Conservation (phyloP, 2,329 filamentous ascomycete species). For the Colletotrichum scovillei region DNA sequence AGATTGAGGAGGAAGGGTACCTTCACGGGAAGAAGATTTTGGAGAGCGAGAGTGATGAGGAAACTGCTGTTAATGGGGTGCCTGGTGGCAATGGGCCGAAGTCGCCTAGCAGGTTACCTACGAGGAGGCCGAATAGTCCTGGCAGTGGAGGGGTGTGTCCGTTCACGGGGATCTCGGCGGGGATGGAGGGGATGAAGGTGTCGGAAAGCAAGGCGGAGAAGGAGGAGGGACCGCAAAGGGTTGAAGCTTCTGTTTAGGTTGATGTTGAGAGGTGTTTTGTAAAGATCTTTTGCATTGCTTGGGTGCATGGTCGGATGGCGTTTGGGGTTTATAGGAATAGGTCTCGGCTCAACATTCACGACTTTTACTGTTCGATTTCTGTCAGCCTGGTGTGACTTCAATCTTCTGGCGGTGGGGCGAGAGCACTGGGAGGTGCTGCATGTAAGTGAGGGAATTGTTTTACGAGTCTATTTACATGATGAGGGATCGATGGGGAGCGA, state of each 20-base stretch:
- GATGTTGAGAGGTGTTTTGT: background rate
- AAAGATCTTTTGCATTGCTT: background rate
- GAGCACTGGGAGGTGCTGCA: background rate
- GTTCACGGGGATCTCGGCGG: constrained; percentile 39
- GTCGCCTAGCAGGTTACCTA: constrained; percentile 35
- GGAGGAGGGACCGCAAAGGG: constrained; percentile 7
- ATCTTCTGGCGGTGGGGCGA: background rate
- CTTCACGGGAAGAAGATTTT: constrained; percentile 72
- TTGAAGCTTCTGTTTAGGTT: constrained; percentile 3
- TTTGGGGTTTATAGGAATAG: background rate
- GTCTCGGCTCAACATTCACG: background rate
- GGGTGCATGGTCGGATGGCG: background rate
- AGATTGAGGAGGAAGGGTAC: constrained; percentile 72
- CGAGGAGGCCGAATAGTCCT: constrained; percentile 30
- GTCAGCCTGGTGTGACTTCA: background rate
- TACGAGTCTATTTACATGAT: too few species aligned
- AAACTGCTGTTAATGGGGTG: constrained; percentile 8
- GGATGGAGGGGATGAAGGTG: constrained; percentile 14
- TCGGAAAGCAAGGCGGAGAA: background rate
- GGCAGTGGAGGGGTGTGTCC: constrained; percentile 39
- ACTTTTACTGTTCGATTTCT: background rate
- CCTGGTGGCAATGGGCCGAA: background rate
- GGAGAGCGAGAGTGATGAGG: constrained; percentile 51
- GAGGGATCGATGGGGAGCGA: too few species aligned
- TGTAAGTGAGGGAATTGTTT: background rate